phyloP scores from a whole-genome alignment of 139 green algal genomes.

The Chlorella sorokiniana region DNA sequence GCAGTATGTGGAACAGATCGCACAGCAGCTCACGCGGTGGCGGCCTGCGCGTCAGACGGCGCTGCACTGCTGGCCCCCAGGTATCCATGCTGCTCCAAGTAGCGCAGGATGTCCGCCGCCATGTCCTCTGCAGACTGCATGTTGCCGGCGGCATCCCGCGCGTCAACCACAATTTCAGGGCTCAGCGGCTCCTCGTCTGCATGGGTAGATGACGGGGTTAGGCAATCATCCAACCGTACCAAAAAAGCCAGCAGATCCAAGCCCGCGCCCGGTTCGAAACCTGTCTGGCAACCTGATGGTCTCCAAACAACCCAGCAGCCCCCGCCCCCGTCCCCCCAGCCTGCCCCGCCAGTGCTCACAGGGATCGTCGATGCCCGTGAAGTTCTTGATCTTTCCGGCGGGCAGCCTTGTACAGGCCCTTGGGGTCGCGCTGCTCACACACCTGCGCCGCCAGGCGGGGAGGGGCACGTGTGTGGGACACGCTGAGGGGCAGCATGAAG shows the following conservation, averaged over 20 bases:
- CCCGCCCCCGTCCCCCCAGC: not conserved
- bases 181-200: conserved; percentile 81
- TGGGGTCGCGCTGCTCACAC: conserved; percentile 94
- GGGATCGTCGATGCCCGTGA: conserved; percentile 70
- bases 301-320: not conserved
- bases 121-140: conserved; percentile 64
- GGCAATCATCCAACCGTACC: not conserved
- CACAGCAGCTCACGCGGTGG: not conserved
- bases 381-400: conserved; percentile 90
- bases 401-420: conserved; percentile 96
- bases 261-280: not conserved
- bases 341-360: not conserved
- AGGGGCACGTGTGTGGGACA: not conserved
- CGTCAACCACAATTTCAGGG: conserved; percentile 84
- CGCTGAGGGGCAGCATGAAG: not conserved
- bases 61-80: conserved; percentile 27
- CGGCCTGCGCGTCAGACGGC: not conserved
- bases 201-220: not conserved
- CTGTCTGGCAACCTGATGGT: not conserved
- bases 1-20: not conserved
- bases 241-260: not conserved
- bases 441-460: conserved; percentile 40
- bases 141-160: conserved; percentile 60
- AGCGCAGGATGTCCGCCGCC: conserved; percentile 68
- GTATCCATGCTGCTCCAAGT: conserved; percentile 59